Percentiles rank a stretch among this genome's conserved stretches.
These are phyloP conservation scores for Neurospora pannonica DNA, from an alignment of 495 filamentous ascomycete species.

Conservation along the genomic window DNA sequence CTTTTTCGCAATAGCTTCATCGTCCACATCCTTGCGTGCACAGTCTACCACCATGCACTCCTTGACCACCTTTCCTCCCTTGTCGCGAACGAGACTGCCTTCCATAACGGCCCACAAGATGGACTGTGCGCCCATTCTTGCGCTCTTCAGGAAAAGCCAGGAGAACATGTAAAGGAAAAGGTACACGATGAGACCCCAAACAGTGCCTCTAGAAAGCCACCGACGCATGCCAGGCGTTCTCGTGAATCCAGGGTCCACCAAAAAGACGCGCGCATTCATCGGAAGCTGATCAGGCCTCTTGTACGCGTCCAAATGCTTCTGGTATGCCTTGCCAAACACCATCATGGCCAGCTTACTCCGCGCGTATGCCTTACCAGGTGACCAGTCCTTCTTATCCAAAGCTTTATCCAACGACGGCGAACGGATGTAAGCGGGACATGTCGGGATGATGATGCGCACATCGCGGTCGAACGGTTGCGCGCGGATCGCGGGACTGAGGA, in stretches of 20 bases:
- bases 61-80: slow-evolving; percentile 67
- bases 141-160: slow-evolving; percentile 82
- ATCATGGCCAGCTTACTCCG: slow-evolving; percentile 85
- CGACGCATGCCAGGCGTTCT: slow-evolving; percentile 80
- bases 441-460: slow-evolving; percentile 76
- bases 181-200: slow-evolving; percentile 76
- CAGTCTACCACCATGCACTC: slow-evolving; percentile 73
- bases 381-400: slow-evolving; percentile 40
- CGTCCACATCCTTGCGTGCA: slow-evolving; percentile 61
- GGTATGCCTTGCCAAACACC: slow-evolving; percentile 77
- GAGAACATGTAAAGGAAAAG: slow-evolving; percentile 65
- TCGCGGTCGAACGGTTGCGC: slow-evolving; percentile 91
- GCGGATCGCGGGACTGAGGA: slow-evolving; percentile 76
- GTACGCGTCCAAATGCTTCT: slow-evolving; percentile 77
- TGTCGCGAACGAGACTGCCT: slow-evolving; percentile 47
- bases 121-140: slow-evolving; percentile 74
- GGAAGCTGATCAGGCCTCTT: slow-evolving; percentile 72
- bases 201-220: slow-evolving; percentile 73
- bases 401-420: slow-evolving; percentile 48
- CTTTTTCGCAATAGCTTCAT: slow-evolving; percentile 68
- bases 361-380: slow-evolving; percentile 53
- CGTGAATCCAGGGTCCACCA: slow-evolving; percentile 76
- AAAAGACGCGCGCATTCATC: slow-evolving; percentile 66
- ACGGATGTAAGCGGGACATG: slow-evolving; percentile 76
- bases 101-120: slow-evolving; percentile 84